These are phyloP conservation scores for Cutaneotrichosporon cutaneum DNA, from an alignment of 1,284 basidiomycete species.

Conservation along the genomic window DNA sequence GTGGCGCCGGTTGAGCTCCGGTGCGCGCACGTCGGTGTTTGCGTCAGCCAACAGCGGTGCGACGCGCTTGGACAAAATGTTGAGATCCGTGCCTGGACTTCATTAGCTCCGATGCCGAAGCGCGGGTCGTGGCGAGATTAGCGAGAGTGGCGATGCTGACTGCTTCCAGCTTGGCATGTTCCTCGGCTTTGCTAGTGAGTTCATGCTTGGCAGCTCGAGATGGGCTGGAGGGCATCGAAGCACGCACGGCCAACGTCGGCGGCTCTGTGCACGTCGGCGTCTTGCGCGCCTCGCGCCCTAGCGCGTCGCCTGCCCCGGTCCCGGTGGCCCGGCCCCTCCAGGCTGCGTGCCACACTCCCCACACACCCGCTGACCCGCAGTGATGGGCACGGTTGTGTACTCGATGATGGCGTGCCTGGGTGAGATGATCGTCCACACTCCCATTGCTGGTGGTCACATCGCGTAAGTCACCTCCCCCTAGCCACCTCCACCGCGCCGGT, in stretches of 20 bases:
- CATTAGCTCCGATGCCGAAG: too few relatives aligned
- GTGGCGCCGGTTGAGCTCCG: too few relatives aligned
- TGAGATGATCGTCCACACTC: slow-evolving; percentile 55
- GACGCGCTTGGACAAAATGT: background rate
- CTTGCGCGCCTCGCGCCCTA: too few relatives aligned
- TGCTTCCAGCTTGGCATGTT: slow-evolving; percentile 16
- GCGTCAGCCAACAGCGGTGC: background rate
- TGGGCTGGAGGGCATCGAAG: too few relatives aligned
- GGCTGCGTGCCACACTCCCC: background rate
- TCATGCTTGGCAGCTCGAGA: background rate
- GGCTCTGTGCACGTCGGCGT: too few relatives aligned
- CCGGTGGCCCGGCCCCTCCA: too few relatives aligned
- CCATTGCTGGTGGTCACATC: slow-evolving; percentile 68
- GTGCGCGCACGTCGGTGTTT: background rate
- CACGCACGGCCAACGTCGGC: too few relatives aligned
- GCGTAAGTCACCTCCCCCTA: slow-evolving; percentile 45
- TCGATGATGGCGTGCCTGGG: slow-evolving; percentile 55
- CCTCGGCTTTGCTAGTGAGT: slow-evolving; percentile 21
- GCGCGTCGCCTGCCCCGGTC: background rate
- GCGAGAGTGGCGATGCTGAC: slow-evolving; percentile 6
- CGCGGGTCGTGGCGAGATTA: background rate
- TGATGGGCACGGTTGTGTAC: slow-evolving; percentile 51
- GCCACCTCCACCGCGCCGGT: too few relatives aligned
- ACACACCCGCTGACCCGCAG: slow-evolving; percentile 10
- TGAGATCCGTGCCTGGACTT: background rate